Conservation (phyloP, 257 asterid species). For the Plantago major region DNA sequence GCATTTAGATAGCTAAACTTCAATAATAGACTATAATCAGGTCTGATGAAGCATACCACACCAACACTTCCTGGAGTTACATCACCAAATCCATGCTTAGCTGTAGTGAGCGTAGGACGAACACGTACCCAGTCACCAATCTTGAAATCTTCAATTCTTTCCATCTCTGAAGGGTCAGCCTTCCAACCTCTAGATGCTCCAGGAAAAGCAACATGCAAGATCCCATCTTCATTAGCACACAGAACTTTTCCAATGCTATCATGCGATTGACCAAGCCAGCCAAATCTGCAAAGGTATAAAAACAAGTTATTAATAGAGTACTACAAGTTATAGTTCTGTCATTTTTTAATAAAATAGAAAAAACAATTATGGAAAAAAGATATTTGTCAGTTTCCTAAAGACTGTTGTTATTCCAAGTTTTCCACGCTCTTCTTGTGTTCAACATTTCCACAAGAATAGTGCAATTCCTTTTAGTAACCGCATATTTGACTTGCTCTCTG, state of each 20-base stretch:
- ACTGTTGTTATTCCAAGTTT: too few species aligned
- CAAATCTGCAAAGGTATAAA: slow-evolving; percentile 53
- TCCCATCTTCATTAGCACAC: slow-evolving; percentile 98
- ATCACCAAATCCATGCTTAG: slow-evolving; percentile 93
- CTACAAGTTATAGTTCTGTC: too few species aligned
- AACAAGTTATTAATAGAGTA: slow-evolving; percentile 1
- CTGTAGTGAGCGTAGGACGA: slow-evolving; percentile 90
- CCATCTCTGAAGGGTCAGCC: slow-evolving; percentile 99
- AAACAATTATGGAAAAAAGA: too few species aligned
- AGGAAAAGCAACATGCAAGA: slow-evolving; percentile 95
- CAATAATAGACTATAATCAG: slow-evolving; percentile 79
- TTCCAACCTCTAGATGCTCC: slow-evolving; percentile 99
- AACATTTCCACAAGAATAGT: too few species aligned
- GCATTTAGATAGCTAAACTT: slow-evolving; percentile 91
- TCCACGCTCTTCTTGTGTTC: too few species aligned
- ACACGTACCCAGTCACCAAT: slow-evolving; percentile 99
- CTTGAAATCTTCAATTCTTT: slow-evolving; percentile 95
- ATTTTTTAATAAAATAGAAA: too few species aligned
- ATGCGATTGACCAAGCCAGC: slow-evolving; percentile 95
- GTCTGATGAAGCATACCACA: slow-evolving; percentile 78
- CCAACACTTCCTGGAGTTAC: slow-evolving; percentile 98
- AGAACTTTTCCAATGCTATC: slow-evolving; percentile 92
- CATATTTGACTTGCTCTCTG: too few species aligned
- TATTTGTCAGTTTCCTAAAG: too few species aligned
- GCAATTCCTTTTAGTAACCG: too few species aligned